A percentile compares a stretch with the other conserved stretches of the same genome.
phyloP scores from a whole-genome alignment of 306 rosid species.

The Rosa chinensis region DNA sequence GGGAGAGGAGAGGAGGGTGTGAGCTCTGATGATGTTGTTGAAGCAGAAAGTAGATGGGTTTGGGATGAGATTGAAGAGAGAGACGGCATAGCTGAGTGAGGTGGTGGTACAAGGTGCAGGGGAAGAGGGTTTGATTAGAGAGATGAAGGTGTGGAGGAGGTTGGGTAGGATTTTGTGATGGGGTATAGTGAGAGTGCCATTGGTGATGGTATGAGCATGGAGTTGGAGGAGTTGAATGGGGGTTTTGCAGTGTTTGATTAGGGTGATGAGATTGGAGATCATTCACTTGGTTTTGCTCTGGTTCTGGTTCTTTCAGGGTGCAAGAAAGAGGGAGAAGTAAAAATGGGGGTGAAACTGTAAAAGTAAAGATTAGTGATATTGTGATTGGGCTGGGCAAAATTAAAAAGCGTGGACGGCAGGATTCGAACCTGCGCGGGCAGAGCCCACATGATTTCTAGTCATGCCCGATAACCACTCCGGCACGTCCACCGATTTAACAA shows the following conservation, averaged over 20 bases:
- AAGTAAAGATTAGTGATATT: too few relatives aligned
- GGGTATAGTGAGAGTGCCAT: constrained; percentile 22
- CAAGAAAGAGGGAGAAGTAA: neutral
- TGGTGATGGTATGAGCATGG: constrained; percentile 48
- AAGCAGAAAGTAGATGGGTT: constrained; percentile 59
- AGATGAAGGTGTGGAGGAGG: constrained; percentile 45
- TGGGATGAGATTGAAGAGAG: constrained; percentile 53
- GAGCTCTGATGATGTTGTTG: constrained; percentile 69
- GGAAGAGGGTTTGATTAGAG: constrained; percentile 24
- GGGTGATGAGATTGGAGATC: constrained; percentile 13
- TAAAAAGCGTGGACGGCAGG: constrained; percentile 48
- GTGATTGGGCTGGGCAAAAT: too few relatives aligned
- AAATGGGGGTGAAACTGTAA: neutral
- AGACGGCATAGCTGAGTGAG: constrained; percentile 40
- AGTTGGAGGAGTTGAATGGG: constrained; percentile 49
- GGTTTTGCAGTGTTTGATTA: constrained; percentile 48
- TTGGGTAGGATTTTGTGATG: constrained; percentile 17
- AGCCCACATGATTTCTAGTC: constrained; percentile 83
- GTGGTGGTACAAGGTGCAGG: neutral
- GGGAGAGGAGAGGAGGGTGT: constrained; percentile 58
- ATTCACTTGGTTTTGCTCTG: neutral
- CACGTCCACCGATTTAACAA: neutral
- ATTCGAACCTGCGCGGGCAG: constrained; percentile 74
- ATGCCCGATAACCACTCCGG: constrained; percentile 77
- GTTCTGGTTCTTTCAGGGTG: neutral